These are phyloP conservation scores for Scenedesmus sp. DNA, from an alignment of 163 green algal genomes.

Conservation along the genomic window DNA sequence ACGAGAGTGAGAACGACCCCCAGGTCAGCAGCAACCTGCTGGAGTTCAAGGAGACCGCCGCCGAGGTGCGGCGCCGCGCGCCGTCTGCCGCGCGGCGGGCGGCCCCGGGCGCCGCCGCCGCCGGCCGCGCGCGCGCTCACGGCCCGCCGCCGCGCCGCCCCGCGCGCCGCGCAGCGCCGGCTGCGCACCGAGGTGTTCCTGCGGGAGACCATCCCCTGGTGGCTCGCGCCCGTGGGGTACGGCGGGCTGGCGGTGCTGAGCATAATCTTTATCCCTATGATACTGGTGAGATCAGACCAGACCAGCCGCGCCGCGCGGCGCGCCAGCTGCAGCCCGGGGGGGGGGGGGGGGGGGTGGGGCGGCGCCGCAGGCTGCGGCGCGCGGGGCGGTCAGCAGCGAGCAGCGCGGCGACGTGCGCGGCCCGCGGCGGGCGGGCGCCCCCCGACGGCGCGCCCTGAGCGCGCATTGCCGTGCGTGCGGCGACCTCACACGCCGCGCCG, in stretches of 20 bases:
- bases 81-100: no score
- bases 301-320: conserved; percentile 13
- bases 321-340: conserved; percentile 43
- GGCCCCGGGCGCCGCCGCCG: neutral
- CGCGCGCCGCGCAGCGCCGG: conserved; percentile 26
- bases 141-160: no score
- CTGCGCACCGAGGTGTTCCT: conserved; percentile 42
- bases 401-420: no score
- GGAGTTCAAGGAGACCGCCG: conserved; percentile 40
- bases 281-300: neutral
- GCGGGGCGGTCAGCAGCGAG: no score
- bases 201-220: conserved; percentile 40
- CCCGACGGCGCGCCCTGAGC: no score
- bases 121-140: neutral
- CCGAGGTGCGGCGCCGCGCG: conserved; percentile 35
- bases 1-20: conserved; percentile 7
- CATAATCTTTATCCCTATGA: neutral
- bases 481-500: no score
- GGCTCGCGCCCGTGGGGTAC: conserved; percentile 32
- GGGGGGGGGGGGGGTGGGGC: no score
- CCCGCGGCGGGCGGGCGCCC: no score
- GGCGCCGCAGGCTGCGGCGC: no score
- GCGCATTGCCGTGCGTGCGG: no score
- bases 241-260: neutral
- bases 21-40: conserved; percentile 5